Conservation (phyloP, 2,329 filamentous ascomycete genomes). For the Stemphylium beticola region DNA sequence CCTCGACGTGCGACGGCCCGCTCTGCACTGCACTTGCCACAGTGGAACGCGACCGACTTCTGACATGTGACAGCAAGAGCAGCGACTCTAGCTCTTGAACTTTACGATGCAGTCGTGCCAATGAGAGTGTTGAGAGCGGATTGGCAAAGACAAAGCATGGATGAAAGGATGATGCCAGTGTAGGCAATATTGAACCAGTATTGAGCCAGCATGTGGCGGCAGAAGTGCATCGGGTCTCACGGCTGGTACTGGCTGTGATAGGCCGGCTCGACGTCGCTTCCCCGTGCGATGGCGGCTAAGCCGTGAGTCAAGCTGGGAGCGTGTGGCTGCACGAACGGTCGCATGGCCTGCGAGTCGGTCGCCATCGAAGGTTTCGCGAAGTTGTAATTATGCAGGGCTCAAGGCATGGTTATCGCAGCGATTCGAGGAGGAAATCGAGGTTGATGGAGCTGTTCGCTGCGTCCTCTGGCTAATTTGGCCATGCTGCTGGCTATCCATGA, state of each 20-base stretch:
- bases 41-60: constrained; percentile 29
- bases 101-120: background rate
- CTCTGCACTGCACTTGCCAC: constrained; percentile 33
- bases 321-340: constrained; percentile 34
- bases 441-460: background rate
- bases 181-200: constrained; percentile 1
- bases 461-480: constrained; percentile 6
- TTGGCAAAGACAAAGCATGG: constrained; percentile 20
- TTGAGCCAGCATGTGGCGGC: constrained; percentile 31
- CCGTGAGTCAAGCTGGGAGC: constrained; percentile 20
- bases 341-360: constrained; percentile 19
- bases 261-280: constrained; percentile 27
- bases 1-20: constrained; percentile 40
- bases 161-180: constrained; percentile 24
- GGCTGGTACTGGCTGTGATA: constrained; percentile 30
- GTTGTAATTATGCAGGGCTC: constrained; percentile 17
- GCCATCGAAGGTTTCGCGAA: constrained; percentile 12
- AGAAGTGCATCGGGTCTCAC: constrained; percentile 28
- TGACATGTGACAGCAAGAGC: constrained; percentile 38
- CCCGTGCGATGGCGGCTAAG: constrained; percentile 34
- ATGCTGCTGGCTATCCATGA: background rate
- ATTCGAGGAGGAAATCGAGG: background rate
- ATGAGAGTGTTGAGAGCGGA: constrained; percentile 7
- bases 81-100: background rate
- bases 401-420: background rate